Base-by-base conservation (phyloP, 805 yeast species). In the Tetrapisispora namnaoensis region DNA sequence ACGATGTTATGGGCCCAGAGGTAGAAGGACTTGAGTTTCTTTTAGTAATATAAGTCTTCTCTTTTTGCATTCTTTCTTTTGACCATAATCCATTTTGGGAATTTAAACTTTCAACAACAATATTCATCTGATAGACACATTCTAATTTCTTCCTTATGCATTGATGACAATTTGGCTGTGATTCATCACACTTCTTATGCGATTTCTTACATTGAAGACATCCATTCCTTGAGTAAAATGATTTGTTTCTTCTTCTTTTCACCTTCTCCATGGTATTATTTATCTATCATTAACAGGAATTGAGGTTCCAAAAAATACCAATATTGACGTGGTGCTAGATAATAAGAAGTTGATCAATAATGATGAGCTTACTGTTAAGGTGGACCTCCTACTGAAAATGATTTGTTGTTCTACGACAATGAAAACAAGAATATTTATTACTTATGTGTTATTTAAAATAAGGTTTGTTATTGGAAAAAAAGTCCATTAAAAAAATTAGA, bases 101-200 rank as follows among this genome's bases (percentile, higher is more conserved):
- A 37, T 45, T 37, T n/a, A 37, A 30, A 27, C 39, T 44, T 13
- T 37, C 44, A 14, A 48, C 47, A 16, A 49, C 39, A 22, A 51
- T 45, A 24, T 49, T 42, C 44, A 37, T 32, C 27, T 32, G 44
- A 46, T 51, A 51, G 28, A 35, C 41, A 38, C 55, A 52, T 13
- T 42, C 39, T 13, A 24, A 18, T 24, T 40, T 22, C 32, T 42
- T 27, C 22, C 37, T 45, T 8, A 18, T 43, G 44, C 55, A 52
- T 32, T 49, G 42, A n/a, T 39, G 9, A 27, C 55, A 52, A 30
- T 38, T 45, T 14, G 53, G 55, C 24, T 48, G 46, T 4, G 28
- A 10, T 37, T 52, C 55, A 42, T 52, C 53, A 28, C 55, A 52
- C 30, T 52, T 52, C 5, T 44, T 50, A 30, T 52, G 55, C 3